These are phyloP conservation scores for Arthrinium phaeospermum DNA, from an alignment of 2,329 filamentous ascomycete species.

Conservation along the genomic window DNA sequence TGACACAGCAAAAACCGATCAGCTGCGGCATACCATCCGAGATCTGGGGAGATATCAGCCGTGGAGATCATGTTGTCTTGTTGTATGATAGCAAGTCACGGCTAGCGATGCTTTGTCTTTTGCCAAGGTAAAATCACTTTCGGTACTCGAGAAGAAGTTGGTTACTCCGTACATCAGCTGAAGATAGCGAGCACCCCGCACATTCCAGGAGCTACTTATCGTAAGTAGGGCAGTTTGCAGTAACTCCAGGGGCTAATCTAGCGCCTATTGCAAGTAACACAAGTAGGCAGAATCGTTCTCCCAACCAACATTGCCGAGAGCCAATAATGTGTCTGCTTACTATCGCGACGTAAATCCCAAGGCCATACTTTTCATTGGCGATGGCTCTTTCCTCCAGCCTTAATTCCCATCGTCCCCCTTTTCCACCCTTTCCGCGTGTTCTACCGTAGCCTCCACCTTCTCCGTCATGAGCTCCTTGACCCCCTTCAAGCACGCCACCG, in stretches of 20 bases:
- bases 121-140: not conserved
- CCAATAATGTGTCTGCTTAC: not conserved
- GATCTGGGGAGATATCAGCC: not conserved
- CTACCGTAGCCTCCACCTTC: conserved; percentile 57
- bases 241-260: not conserved
- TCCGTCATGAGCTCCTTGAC: conserved; percentile 60
- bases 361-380: no score
- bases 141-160: not conserved
- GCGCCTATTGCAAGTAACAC: not conserved
- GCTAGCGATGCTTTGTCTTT: not conserved
- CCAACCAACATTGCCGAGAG: not conserved
- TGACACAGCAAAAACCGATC: not conserved
- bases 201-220: not conserved
- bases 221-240: not conserved
- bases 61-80: not conserved
- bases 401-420: not conserved
- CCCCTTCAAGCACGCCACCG: conserved; percentile 50
- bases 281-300: not conserved
- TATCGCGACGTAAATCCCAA: not conserved
- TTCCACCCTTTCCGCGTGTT: conserved; percentile 36
- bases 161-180: not conserved
- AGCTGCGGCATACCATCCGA: not conserved
- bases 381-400: not conserved
- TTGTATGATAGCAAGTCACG: not conserved
- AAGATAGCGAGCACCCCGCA: not conserved